Evolutionary conservation across 1,284 basidiomycete species (phyloP).

Genomic region (Albatrellus sp.): DNA sequence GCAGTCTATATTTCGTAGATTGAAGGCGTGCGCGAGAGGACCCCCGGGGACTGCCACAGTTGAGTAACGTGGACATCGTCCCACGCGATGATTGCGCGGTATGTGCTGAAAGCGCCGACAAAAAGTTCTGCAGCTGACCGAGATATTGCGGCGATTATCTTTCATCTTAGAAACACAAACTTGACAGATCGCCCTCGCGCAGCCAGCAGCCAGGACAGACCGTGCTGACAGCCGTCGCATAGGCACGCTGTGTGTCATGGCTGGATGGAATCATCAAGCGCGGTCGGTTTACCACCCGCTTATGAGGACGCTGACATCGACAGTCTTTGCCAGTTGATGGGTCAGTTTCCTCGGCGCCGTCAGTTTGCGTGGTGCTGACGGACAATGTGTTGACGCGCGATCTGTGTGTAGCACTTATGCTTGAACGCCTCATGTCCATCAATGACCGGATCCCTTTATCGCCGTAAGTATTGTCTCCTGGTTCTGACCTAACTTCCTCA

Average conservation of each 20-base stretch:
- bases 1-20: too few relatives aligned
- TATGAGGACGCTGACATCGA: slow-evolving; percentile 75
- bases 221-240: too few relatives aligned
- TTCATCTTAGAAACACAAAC: too few relatives aligned
- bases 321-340: slow-evolving; percentile 75
- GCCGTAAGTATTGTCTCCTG: slow-evolving; percentile 41
- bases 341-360: slow-evolving; percentile 25
- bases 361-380: neutral
- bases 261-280: slow-evolving; percentile 64
- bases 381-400: slow-evolving; percentile 1
- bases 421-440: slow-evolving; percentile 81
- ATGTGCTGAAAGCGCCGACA: too few relatives aligned
- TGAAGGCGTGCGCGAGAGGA: slow-evolving; percentile 1
- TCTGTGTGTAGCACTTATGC: slow-evolving; percentile 69
- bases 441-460: slow-evolving; percentile 86
- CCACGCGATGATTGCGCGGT: too few relatives aligned
- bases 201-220: too few relatives aligned
- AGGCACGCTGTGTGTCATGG: slow-evolving; percentile 36
- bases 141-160: too few relatives aligned
- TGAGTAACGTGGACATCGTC: too few relatives aligned
- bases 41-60: too few relatives aligned
- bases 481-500: slow-evolving; percentile 10
- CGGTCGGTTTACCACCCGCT: slow-evolving; percentile 60
- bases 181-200: too few relatives aligned
- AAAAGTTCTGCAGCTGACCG: too few relatives aligned